These are phyloP conservation scores for Apiotrichum laibachii DNA, from an alignment of 1,284 basidiomycete genomes.

Conservation along the genomic window DNA sequence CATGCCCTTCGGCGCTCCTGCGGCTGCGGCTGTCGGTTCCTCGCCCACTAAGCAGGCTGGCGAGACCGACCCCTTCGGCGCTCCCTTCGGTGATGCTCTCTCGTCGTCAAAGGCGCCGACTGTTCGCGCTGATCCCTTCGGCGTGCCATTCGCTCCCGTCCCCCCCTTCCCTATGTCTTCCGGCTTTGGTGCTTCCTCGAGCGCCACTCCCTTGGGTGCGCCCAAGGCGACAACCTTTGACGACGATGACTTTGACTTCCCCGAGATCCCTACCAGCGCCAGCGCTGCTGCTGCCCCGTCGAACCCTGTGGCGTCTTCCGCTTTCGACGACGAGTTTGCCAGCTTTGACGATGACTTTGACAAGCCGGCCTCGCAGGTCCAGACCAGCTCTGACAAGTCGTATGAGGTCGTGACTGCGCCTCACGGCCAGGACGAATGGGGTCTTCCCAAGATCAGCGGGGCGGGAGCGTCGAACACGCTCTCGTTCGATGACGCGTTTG, in stretches of 20 bases:
- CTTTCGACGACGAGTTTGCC: constrained; percentile 51
- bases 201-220: not conserved
- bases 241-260: constrained; percentile 82
- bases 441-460: constrained; percentile 6
- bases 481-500: constrained; percentile 60
- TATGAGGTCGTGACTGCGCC: constrained; percentile 44
- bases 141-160: constrained; percentile 3
- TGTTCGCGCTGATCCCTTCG: not conserved
- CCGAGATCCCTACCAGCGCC: constrained; percentile 55
- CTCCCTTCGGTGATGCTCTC: not conserved
- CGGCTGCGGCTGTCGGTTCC: constrained; percentile 3
- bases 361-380: constrained; percentile 23
- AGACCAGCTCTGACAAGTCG: constrained; percentile 30
- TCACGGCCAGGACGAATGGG: constrained; percentile 30
- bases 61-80: constrained; percentile 1
- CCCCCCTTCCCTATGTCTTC: not conserved
- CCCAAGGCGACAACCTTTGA: constrained; percentile 59
- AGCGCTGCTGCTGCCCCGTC: constrained; percentile 3
- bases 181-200: too few relatives aligned
- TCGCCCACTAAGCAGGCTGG: not conserved
- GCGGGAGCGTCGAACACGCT: constrained; percentile 29
- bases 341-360: constrained; percentile 55
- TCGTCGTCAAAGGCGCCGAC: not conserved
- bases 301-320: constrained; percentile 3
- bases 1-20: constrained; percentile 23